A percentile compares a stretch with the other conserved stretches of the same genome.
phyloP scores from a whole-genome alignment of 345 rosid species.

The Eucalyptus globulus region DNA sequence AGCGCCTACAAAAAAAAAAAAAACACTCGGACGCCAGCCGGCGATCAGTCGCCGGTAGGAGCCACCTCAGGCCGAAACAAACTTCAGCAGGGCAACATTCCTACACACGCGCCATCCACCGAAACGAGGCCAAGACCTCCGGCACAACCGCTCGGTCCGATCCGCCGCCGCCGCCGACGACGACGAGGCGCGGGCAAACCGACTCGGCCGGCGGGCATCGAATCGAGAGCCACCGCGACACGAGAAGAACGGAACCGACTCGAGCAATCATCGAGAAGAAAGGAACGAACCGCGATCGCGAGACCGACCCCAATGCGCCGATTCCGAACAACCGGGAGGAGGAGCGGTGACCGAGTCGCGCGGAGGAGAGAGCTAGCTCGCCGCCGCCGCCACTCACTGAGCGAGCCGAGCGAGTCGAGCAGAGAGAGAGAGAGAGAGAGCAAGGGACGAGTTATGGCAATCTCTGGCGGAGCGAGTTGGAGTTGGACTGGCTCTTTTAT shows the following conservation, averaged over 20 bases:
- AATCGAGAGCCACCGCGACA: not conserved
- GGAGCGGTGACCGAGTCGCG: not conserved
- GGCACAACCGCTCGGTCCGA: not conserved
- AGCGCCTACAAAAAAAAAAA: not conserved
- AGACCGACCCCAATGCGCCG: not conserved
- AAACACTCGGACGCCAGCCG: not conserved
- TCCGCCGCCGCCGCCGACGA: not conserved
- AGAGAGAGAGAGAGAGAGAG: not conserved
- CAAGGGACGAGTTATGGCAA: not conserved
- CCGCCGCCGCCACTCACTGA: not conserved
- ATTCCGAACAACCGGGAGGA: not conserved
- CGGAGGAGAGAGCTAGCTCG: not conserved
- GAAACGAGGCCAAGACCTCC: not conserved
- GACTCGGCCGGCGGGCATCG: not conserved
- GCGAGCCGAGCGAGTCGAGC: not conserved
- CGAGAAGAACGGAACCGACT: not conserved
- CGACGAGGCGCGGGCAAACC: not conserved
- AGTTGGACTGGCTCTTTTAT: not conserved
- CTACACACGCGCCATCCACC: not conserved
- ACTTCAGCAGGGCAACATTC: not conserved
- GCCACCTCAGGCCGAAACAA: not conserved
- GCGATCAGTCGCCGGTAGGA: not conserved
- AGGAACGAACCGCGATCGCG: not conserved
- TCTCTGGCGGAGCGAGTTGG: not conserved
- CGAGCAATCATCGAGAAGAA: not conserved